phyloP scores from a whole-genome alignment of 2,329 filamentous ascomycete genomes.

The Alternaria arbusti region DNA sequence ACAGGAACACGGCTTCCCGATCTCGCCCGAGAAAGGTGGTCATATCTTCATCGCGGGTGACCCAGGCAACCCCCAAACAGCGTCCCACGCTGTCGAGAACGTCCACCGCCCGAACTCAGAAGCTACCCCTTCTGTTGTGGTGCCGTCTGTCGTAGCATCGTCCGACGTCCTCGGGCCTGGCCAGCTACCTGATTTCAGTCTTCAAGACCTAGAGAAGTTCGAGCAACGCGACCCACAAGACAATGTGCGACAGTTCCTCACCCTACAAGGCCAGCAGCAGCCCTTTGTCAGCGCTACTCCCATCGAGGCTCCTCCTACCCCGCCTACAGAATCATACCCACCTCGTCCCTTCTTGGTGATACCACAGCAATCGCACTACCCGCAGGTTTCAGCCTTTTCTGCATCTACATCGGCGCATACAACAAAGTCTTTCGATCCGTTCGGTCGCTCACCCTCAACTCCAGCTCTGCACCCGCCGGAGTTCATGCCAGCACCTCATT shows the following conservation, averaged over 20 bases:
- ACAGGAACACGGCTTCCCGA: conserved; percentile 71
- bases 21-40: conserved; percentile 66
- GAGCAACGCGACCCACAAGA: conserved; percentile 83
- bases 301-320: conserved; percentile 55
- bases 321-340: conserved; percentile 50
- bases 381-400: conserved; percentile 42
- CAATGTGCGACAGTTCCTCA: conserved; percentile 89
- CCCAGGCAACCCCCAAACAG: conserved; percentile 75
- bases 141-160: conserved; percentile 79
- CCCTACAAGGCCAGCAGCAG: conserved; percentile 75
- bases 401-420: conserved; percentile 45
- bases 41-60: conserved; percentile 79
- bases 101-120: conserved; percentile 75
- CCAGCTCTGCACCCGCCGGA: conserved; percentile 48
- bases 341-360: conserved; percentile 39
- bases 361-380: conserved; percentile 36
- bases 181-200: conserved; percentile 65
- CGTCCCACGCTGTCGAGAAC: conserved; percentile 59
- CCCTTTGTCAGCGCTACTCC: conserved; percentile 71
- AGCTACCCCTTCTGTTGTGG: conserved; percentile 61
- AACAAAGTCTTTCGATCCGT: conserved; percentile 37
- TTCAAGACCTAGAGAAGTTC: conserved; percentile 77
- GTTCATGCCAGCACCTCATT: conserved; percentile 53
- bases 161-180: conserved; percentile 85
- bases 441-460: conserved; percentile 20